Evolutionary conservation across 768 basidiomycete genomes (phyloP), one percentile per base, ranked within the genome.

Genomic region (Leccinellum rugosiceps): DNA sequence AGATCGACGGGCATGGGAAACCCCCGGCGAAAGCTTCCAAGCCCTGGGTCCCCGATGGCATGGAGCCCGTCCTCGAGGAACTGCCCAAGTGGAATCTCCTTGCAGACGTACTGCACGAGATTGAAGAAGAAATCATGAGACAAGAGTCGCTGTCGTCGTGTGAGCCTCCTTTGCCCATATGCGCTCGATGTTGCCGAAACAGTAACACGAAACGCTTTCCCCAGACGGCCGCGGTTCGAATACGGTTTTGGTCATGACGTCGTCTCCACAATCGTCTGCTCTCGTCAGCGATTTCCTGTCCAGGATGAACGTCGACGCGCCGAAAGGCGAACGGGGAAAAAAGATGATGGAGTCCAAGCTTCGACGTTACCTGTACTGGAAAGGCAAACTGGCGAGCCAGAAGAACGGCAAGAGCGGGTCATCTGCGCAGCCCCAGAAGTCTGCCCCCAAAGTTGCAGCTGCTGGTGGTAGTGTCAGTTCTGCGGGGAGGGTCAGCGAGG

Each of bases 31-130:
- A 52, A 46, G 17, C 60, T 9, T 49, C 31, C 55, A 70, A 58
- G 30, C 48, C 70, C 23, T 91, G 92, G 87, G 68, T 93, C 21
- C 90, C 94, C 0, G 77, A 82, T 10, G 86, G 85, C 1, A 85
- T 95, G 71, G 85, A 92, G 46, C 91, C 93, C 0, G 83, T 94
- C 0, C 77, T 98, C 23, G 97, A 98, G 72, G 97, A 98, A 67
- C 80, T 91, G 45, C 95, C 95, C 0, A 99, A 99, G 70, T 98
- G 97, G 96, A 81, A 81, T 55, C 69, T 95, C 8, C 74, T 99
- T 13, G 81, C 86, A 0, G 90, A 93, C n/a, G 81, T 95, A 0
- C 70, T 99, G 45, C 80, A 92, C 51, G 97, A 99, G 74, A 88
- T 94, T 3, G 97, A 98, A 71, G 85, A 85, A 58, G 92, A 94